Conservation (phyloP, 2,329 filamentous ascomycete genomes). For the Colletotrichum truncatum region DNA sequence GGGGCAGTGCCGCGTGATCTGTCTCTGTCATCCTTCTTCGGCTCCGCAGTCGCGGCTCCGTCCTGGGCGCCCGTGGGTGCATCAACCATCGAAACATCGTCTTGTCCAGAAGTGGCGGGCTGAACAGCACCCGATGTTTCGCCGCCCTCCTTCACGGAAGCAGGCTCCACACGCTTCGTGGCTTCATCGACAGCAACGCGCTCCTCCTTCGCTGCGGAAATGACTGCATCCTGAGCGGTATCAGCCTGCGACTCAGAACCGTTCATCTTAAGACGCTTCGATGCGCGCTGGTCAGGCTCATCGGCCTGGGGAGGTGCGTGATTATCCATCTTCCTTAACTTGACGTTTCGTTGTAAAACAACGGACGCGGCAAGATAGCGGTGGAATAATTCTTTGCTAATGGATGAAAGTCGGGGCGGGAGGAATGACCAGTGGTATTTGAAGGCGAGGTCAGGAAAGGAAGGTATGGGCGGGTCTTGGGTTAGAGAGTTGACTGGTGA, state of each 20-base stretch:
- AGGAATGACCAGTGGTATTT: background rate
- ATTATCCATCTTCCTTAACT: conserved; percentile 15
- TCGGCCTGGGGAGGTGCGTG: conserved; percentile 3
- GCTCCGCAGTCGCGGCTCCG: conserved; percentile 1
- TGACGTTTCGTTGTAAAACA: background rate
- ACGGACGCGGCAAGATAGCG: background rate
- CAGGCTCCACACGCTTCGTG: conserved; percentile 13
- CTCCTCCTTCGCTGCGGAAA: conserved; percentile 5
- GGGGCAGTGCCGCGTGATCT: conserved; percentile 40
- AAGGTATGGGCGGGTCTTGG: conserved; percentile 3
- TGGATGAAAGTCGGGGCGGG: background rate
- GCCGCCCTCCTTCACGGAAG: conserved; percentile 18
- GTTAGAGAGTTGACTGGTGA: conserved; percentile 3
- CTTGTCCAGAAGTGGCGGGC: background rate
- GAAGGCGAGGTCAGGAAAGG: conserved; percentile 5
- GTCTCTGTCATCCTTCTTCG: conserved; percentile 32
- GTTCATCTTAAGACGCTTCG: conserved; percentile 35
- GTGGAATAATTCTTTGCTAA: background rate
- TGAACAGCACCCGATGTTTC: background rate
- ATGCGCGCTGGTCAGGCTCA: conserved; percentile 31
- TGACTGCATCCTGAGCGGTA: background rate
- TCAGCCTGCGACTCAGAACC: conserved; percentile 13
- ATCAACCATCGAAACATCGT: conserved; percentile 17
- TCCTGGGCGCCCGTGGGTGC: conserved; percentile 14
- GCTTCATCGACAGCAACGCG: conserved; percentile 21